Percentiles rank a stretch among this genome's conserved stretches.
Evolutionary conservation across 73 alveolate species (phyloP).

Genomic region (Paramecium bursaria): DNA sequence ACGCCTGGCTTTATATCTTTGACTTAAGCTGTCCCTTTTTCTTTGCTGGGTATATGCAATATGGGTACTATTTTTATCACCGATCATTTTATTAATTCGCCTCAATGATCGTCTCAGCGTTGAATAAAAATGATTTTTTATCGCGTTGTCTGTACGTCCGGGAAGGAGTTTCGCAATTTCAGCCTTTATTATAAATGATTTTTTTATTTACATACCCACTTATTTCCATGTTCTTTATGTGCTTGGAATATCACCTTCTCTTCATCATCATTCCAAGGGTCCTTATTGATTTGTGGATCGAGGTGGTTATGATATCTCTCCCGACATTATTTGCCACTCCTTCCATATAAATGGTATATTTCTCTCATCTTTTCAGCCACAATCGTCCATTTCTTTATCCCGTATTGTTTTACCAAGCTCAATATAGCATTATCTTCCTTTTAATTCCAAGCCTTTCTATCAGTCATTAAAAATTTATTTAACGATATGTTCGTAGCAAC

Average conservation of each 20-base stretch:
- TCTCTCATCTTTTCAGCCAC: conserved; percentile 80
- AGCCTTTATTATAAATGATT: conserved; percentile 50
- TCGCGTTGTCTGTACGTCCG: conserved; percentile 81
- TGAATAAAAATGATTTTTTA: conserved; percentile 86
- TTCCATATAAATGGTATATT: conserved; percentile 70
- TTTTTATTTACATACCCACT: conserved; percentile 80
- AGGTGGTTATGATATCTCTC: conserved; percentile 98
- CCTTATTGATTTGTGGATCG: conserved; percentile 93
- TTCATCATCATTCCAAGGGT: conserved; percentile 93
- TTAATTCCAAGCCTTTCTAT: conserved; percentile 63
- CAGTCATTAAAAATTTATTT: no score
- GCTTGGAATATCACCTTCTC: conserved; percentile 91
- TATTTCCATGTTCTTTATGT: conserved; percentile 92
- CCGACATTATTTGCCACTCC: conserved; percentile 97
- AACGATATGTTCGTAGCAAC: conserved; percentile 26
- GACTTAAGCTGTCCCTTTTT: conserved; percentile 66
- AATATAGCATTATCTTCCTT: conserved; percentile 87
- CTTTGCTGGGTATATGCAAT: conserved; percentile 19
- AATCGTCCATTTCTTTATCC: conserved; percentile 88
- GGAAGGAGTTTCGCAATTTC: conserved; percentile 71
- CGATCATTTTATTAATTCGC: conserved; percentile 66
- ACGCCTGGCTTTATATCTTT: conserved; percentile 72
- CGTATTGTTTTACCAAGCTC: conserved; percentile 78
- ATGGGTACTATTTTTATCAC: conserved; percentile 68
- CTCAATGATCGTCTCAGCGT: conserved; percentile 78